Percentiles rank a stretch among this genome's conserved stretches.
These are phyloP conservation scores for Pleurotus pulmonarius DNA, from an alignment of 768 basidiomycete genomes.

Conservation along the genomic window DNA sequence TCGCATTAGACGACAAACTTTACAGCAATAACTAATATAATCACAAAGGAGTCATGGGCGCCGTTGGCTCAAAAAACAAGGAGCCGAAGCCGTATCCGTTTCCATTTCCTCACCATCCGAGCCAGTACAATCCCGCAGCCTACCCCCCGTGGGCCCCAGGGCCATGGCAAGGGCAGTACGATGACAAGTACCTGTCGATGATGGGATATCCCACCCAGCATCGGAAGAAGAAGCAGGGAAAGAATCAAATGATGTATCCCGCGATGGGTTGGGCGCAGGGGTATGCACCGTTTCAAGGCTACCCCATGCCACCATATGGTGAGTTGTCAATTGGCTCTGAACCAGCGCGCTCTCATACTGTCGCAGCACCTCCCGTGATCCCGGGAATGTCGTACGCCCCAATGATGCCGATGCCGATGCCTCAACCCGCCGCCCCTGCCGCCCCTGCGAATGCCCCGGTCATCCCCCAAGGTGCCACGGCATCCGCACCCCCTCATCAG, in stretches of 20 bases:
- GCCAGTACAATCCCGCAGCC: background rate
- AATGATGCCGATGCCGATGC: conserved; percentile 2
- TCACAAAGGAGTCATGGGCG: background rate
- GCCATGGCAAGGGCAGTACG: background rate
- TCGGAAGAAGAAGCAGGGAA: conserved; percentile 5
- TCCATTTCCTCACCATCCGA: conserved; percentile 1
- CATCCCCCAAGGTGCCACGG: background rate
- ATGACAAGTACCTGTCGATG: conserved; percentile 1
- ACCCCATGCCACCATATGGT: conserved; percentile 4
- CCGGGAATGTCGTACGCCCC: background rate
- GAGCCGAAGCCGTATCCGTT: conserved; percentile 6
- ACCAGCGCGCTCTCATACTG: background rate
- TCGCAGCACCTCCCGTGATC: background rate
- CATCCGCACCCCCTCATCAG: background rate
- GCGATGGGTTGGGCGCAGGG: conserved; percentile 3
- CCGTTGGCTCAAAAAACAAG: conserved; percentile 2
- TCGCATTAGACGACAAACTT: background rate
- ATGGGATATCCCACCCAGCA: background rate
- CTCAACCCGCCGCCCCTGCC: background rate
- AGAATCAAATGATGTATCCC: conserved; percentile 1
- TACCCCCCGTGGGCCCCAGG: conserved; percentile 1
- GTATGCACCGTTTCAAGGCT: conserved; percentile 1
- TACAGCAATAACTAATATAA: background rate
- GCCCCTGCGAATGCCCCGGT: background rate
- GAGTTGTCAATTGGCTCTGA: background rate